These are phyloP conservation scores for Aspergillus ostianus DNA, from an alignment of 495 filamentous ascomycete genomes.

Conservation along the genomic window DNA sequence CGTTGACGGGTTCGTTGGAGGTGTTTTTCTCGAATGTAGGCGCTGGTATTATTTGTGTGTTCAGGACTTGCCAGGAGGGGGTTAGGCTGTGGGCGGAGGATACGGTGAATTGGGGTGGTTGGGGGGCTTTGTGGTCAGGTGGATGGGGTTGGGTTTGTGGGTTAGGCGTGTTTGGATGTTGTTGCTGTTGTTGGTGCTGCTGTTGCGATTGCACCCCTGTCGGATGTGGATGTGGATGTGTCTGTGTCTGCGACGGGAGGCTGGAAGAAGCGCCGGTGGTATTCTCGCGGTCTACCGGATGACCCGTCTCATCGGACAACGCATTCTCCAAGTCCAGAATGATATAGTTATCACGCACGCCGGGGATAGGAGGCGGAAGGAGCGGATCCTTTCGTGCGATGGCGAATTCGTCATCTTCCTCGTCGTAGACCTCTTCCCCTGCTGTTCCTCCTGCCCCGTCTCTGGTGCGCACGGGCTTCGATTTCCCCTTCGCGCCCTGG, in stretches of 20 bases:
- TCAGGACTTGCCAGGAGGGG: conserved; percentile 52
- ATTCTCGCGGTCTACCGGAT: background rate
- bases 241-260: background rate
- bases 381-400: conserved; percentile 24
- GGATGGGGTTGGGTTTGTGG: conserved; percentile 24
- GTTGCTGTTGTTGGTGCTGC: conserved; percentile 23
- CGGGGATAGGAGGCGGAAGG: conserved; percentile 40
- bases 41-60: conserved; percentile 48
- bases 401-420: conserved; percentile 14
- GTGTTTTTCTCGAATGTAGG: conserved; percentile 58
- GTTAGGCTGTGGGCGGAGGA: conserved; percentile 49
- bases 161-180: conserved; percentile 24
- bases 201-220: conserved; percentile 4
- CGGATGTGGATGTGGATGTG: conserved; percentile 5
- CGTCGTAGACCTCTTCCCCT: conserved; percentile 15
- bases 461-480: conserved; percentile 7
- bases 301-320: conserved; percentile 3
- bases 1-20: conserved; percentile 27
- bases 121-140: conserved; percentile 7
- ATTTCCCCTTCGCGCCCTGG: conserved; percentile 18
- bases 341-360: conserved; percentile 43
- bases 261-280: background rate
- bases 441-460: conserved; percentile 9
- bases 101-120: conserved; percentile 37
- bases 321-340: conserved; percentile 42